Evolutionary conservation across 2,329 filamentous ascomycete species (phyloP).

Genomic region (Alternaria triticina): DNA sequence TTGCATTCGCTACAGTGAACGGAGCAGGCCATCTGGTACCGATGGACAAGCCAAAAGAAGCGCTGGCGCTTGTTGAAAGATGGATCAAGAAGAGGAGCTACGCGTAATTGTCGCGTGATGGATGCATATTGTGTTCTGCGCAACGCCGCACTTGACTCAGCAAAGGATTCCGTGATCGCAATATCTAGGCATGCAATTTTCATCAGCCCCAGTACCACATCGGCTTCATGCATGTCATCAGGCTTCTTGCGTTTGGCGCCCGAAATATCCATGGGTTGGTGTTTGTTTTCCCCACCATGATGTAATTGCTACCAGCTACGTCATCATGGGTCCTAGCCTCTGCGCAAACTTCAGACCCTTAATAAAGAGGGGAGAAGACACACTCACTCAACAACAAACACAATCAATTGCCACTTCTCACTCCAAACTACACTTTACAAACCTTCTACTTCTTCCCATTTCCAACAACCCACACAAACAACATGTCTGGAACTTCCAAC

Average conservation of each 20-base stretch:
- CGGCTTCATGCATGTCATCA: slow-evolving; percentile 16
- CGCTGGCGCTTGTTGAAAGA: slow-evolving; percentile 35
- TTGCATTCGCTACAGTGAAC: slow-evolving; percentile 48
- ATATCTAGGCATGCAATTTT: slow-evolving; percentile 3
- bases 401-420: slow-evolving; percentile 1
- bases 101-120: slow-evolving; percentile 20
- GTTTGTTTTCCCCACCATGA: slow-evolving; percentile 32
- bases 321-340: slow-evolving; percentile 24
- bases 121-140: neutral
- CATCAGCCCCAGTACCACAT: slow-evolving; percentile 2
- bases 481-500: slow-evolving; percentile 64
- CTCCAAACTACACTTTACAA: neutral
- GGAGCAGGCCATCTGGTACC: slow-evolving; percentile 53
- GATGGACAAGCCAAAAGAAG: slow-evolving; percentile 41
- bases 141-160: neutral
- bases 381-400: neutral
- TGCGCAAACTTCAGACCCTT: slow-evolving; percentile 15
- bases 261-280: slow-evolving; percentile 18
- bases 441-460: neutral
- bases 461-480: slow-evolving; percentile 24
- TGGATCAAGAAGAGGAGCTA: slow-evolving; percentile 42
- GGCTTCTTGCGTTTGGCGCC: slow-evolving; percentile 15
- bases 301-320: slow-evolving; percentile 28
- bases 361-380: slow-evolving; percentile 12
- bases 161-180: neutral